Evolutionary conservation across 805 yeast genomes (phyloP).

Genomic region (Myxozyma neglecta): DNA sequence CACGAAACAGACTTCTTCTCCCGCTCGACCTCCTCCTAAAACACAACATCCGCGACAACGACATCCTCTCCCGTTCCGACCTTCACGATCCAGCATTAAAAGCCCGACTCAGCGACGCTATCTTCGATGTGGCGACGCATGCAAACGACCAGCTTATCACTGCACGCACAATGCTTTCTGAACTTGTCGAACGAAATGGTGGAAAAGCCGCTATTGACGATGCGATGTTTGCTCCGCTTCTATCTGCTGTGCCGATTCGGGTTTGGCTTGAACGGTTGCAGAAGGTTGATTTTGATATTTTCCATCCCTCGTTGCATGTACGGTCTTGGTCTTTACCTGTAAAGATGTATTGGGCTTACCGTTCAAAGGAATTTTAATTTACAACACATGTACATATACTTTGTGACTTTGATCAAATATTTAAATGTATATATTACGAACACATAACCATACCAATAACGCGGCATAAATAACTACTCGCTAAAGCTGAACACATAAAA

Average conservation of each 20-base stretch:
- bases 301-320: constrained; percentile 47
- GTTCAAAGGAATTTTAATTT: constrained; percentile 42
- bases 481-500: no score
- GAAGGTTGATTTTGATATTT: constrained; percentile 62
- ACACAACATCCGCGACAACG: constrained; percentile 62
- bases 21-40: constrained; percentile 63
- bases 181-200: constrained; percentile 46
- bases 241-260: constrained; percentile 65
- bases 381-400: neutral
- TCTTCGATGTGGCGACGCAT: constrained; percentile 66
- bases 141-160: constrained; percentile 81
- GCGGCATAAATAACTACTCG: no score
- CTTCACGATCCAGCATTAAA: constrained; percentile 37
- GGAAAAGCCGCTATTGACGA: constrained; percentile 45
- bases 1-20: constrained; percentile 53
- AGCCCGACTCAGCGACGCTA: constrained; percentile 54
- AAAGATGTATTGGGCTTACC: constrained; percentile 54
- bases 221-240: constrained; percentile 63
- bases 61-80: constrained; percentile 43
- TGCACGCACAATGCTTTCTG: constrained; percentile 56
- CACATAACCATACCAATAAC: no score
- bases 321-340: constrained; percentile 67
- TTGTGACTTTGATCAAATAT: neutral
- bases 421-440: no score
- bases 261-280: constrained; percentile 64